These are phyloP conservation scores for Pholiota conissans DNA, from an alignment of 768 basidiomycete genomes.

Conservation along the genomic window DNA sequence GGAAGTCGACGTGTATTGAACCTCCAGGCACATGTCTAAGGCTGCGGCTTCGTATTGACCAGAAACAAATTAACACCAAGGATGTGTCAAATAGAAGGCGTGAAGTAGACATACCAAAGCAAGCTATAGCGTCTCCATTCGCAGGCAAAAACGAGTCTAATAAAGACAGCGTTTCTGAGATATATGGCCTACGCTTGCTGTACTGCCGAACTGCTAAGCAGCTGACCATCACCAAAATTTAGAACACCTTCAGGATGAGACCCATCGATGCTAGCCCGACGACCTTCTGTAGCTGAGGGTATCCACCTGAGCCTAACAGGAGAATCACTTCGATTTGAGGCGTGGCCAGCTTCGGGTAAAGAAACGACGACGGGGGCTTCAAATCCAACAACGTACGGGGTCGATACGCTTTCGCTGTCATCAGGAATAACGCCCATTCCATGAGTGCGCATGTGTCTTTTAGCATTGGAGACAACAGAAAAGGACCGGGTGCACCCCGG, in stretches of 20 bases:
- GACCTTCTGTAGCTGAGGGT: neutral
- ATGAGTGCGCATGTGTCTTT: conserved; percentile 63
- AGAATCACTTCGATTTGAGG: neutral
- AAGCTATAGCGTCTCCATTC: too few species aligned
- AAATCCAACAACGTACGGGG: conserved; percentile 29
- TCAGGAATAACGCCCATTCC: conserved; percentile 38
- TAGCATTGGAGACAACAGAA: conserved; percentile 66
- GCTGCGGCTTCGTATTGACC: too few species aligned
- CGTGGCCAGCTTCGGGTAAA: neutral
- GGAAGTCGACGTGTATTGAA: too few species aligned
- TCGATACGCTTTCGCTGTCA: conserved; percentile 12
- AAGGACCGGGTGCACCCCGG: conserved; percentile 54
- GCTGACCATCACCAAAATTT: neutral
- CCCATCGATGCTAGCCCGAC: neutral
- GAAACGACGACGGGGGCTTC: conserved; percentile 25
- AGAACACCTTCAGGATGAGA: neutral
- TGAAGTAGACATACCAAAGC: too few species aligned
- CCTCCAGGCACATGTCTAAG: too few species aligned
- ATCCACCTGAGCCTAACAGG: conserved; percentile 14
- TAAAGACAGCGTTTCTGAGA: too few species aligned
- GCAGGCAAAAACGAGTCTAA: too few species aligned
- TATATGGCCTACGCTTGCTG: neutral
- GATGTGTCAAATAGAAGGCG: too few species aligned
- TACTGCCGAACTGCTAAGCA: neutral
- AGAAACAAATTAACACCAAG: too few species aligned